Evolutionary conservation across 2,329 filamentous ascomycete genomes (phyloP).

Genomic region (Zelopaecilomyces penicillatus): DNA sequence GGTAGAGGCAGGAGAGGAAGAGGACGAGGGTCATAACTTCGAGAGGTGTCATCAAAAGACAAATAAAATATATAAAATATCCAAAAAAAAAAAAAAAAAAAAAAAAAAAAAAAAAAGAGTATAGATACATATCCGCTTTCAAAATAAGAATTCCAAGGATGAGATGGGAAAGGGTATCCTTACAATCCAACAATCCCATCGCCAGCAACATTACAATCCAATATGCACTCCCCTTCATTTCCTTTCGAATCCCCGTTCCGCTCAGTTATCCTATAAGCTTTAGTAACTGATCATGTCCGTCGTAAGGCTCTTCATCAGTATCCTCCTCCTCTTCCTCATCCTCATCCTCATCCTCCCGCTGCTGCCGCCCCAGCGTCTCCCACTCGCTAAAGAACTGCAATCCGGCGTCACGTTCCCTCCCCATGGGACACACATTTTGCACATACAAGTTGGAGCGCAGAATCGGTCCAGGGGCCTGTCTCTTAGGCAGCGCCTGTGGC

Average conservation of each 20-base stretch:
- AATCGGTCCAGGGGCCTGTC: slow-evolving; percentile 19
- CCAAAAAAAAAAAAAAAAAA: too few relatives aligned
- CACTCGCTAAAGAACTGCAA: slow-evolving; percentile 33
- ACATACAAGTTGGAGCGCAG: slow-evolving; percentile 23
- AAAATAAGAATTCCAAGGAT: too few relatives aligned
- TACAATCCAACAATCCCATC: too few relatives aligned
- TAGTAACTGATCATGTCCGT: too few relatives aligned
- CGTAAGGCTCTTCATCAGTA: not conserved
- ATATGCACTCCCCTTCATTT: too few relatives aligned
- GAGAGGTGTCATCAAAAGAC: too few relatives aligned
- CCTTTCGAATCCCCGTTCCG: too few relatives aligned
- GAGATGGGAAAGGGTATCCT: too few relatives aligned
- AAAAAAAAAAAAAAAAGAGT: too few relatives aligned
- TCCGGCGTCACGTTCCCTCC: slow-evolving; percentile 31
- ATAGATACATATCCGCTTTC: too few relatives aligned
- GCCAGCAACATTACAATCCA: too few relatives aligned
- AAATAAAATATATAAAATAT: not conserved
- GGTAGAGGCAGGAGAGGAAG: slow-evolving; percentile 26
- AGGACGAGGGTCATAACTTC: slow-evolving; percentile 15
- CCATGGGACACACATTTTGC: slow-evolving; percentile 27
- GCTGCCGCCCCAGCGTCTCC: slow-evolving; percentile 22
- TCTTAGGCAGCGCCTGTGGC: slow-evolving; percentile 24
- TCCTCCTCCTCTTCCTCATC: not conserved
- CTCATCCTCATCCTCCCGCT: not conserved
- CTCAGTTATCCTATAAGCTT: not conserved